Evolutionary conservation across 2,329 filamentous ascomycete genomes (phyloP).

Genomic region (Alternaria sp.): DNA sequence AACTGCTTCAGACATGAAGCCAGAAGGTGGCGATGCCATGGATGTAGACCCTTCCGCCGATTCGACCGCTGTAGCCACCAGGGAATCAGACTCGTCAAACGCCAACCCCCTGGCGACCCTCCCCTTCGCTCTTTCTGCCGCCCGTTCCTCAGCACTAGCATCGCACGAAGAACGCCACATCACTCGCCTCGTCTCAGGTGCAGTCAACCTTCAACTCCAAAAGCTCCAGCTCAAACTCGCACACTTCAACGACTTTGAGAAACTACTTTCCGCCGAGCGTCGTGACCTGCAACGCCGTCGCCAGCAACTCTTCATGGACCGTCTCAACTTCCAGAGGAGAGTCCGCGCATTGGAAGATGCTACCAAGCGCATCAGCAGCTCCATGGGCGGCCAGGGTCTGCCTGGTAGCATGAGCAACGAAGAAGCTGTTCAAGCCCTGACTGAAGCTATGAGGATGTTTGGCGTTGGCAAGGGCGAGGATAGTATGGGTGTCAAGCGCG

Average conservation of each 20-base stretch:
- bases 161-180: conserved; percentile 98
- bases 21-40: conserved; percentile 66
- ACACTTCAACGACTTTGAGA: conserved; percentile 96
- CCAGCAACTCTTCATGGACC: conserved; percentile 92
- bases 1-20: conserved; percentile 59
- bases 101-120: conserved; percentile 71
- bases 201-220: conserved; percentile 91
- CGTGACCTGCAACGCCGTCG: conserved; percentile 90
- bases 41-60: conserved; percentile 63
- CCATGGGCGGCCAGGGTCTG: conserved; percentile 42
- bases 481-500: conserved; percentile 43
- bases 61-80: conserved; percentile 52
- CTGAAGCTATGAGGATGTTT: conserved; percentile 45
- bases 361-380: conserved; percentile 61
- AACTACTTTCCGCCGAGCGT: conserved; percentile 88
- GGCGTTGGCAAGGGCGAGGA: conserved; percentile 51
- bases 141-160: conserved; percentile 84
- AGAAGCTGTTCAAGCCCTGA: conserved; percentile 46
- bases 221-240: conserved; percentile 96
- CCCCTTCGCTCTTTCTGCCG: conserved; percentile 85
- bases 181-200: conserved; percentile 89
- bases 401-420: conserved; percentile 44
- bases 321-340: conserved; percentile 87
- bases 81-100: conserved; percentile 21
- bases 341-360: conserved; percentile 83